These are phyloP conservation scores for Fusarium beomiforme DNA, from an alignment of 2,329 filamentous ascomycete species.

Conservation along the genomic window DNA sequence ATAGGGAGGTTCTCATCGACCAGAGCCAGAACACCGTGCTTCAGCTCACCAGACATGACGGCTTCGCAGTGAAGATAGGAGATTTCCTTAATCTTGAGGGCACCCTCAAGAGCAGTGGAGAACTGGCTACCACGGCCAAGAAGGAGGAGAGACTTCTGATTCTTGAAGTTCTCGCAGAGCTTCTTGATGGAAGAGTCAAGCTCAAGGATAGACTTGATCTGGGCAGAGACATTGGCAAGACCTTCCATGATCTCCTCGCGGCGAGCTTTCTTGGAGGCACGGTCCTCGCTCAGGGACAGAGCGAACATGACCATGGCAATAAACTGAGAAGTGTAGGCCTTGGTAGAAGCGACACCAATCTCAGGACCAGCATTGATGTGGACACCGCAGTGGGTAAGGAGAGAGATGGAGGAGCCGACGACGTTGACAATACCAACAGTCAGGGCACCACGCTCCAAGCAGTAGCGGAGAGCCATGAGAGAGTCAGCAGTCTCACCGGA, in stretches of 20 bases:
- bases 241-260: conserved; percentile 97
- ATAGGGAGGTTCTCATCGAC: conserved; percentile 99
- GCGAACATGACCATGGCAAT: conserved; percentile 99
- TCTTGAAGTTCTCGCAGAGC: conserved; percentile 91
- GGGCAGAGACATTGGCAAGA: conserved; percentile 83
- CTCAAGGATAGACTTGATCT: conserved; percentile 92
- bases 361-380: conserved; percentile 99
- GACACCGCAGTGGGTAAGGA: conserved; percentile 99
- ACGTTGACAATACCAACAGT: conserved; percentile 99
- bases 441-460: conserved; percentile 94
- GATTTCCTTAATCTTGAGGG: conserved; percentile 99
- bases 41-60: conserved; percentile 99
- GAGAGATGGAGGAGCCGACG: conserved; percentile 97
- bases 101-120: conserved; percentile 95
- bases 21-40: conserved; percentile 96
- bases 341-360: conserved; percentile 98
- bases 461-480: conserved; percentile 96
- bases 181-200: conserved; percentile 95
- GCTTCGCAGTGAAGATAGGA: conserved; percentile 99
- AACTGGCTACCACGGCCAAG: conserved; percentile 96
- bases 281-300: conserved; percentile 93
- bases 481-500: conserved; percentile 99
- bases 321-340: conserved; percentile 99
- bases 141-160: conserved; percentile 95
- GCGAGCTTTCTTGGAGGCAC: conserved; percentile 90